A percentile compares a stretch with the other conserved stretches of the same genome.
These are phyloP conservation scores for Phaeosphaeriaceae sp. DNA, from an alignment of 2,329 filamentous ascomycete genomes.

Conservation along the genomic window DNA sequence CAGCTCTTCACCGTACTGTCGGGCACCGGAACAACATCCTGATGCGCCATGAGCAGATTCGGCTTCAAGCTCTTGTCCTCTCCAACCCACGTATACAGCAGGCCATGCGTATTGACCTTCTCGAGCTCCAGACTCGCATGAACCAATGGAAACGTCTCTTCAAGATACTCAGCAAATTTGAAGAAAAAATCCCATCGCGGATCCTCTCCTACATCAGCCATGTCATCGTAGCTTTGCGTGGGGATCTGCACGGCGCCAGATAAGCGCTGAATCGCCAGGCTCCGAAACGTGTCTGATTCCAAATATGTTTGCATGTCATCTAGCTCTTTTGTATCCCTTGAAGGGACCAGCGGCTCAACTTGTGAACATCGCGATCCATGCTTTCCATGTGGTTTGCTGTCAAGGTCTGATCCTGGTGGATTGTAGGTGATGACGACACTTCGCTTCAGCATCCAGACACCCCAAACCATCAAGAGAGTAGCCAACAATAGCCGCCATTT, in stretches of 20 bases:
- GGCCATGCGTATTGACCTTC: constrained; percentile 66
- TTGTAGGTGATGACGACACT: constrained; percentile 19
- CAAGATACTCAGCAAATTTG: constrained; percentile 56
- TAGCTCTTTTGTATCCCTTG: constrained; percentile 31
- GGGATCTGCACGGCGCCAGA: constrained; percentile 62
- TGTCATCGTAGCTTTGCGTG: constrained; percentile 64
- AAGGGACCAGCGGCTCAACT: constrained; percentile 36
- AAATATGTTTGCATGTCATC: constrained; percentile 39
- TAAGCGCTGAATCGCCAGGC: constrained; percentile 47
- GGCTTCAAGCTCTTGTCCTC: constrained; percentile 60
- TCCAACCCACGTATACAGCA: constrained; percentile 67
- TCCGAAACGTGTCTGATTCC: constrained; percentile 34
- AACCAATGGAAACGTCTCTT: constrained; percentile 36
- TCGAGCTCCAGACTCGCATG: constrained; percentile 59
- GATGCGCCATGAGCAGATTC: constrained; percentile 68
- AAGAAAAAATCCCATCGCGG: constrained; percentile 67
- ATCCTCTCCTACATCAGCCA: constrained; percentile 64
- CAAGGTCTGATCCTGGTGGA: constrained; percentile 18
- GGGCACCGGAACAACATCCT: constrained; percentile 69
- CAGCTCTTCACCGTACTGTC: constrained; percentile 61
- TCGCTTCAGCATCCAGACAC: constrained; percentile 17
- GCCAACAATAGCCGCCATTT: constrained; percentile 9
- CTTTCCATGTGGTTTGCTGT: constrained; percentile 7
- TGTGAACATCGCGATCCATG: constrained; percentile 34
- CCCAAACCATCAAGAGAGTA: constrained; percentile 11